These are phyloP conservation scores for Scenedesmus sp. DNA, from an alignment of 163 green algal genomes.

Conservation along the genomic window DNA sequence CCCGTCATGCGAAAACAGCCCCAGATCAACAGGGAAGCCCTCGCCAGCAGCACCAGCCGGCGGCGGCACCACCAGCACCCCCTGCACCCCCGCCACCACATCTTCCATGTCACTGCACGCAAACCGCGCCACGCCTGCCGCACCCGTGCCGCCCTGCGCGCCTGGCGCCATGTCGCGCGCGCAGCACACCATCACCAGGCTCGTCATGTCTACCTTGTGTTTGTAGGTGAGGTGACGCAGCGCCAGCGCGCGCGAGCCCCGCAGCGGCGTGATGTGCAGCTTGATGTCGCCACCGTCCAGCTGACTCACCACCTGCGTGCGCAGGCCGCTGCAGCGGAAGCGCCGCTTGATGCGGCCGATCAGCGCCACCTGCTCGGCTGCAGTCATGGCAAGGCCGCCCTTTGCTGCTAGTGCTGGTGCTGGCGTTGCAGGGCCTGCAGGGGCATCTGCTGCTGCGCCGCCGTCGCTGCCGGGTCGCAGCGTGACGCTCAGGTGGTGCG, in stretches of 20 bases:
- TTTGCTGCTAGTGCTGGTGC: not conserved
- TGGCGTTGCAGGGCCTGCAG: not conserved
- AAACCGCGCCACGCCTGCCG: not conserved
- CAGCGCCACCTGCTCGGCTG: conserved; percentile 17
- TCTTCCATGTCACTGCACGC: conserved; percentile 71
- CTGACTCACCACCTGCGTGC: conserved; percentile 55
- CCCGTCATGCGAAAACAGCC: conserved; percentile 42
- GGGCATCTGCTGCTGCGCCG: not conserved
- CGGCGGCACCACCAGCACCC: conserved; percentile 60
- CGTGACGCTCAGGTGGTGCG: conserved; percentile 52
- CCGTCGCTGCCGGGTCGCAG: not conserved
- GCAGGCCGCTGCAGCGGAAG: conserved; percentile 60
- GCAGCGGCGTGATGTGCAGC: conserved; percentile 94
- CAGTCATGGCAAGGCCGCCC: not conserved
- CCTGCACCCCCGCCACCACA: conserved; percentile 72
- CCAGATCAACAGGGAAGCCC: conserved; percentile 54
- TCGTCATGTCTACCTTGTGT: conserved; percentile 71
- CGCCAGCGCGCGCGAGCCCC: conserved; percentile 85
- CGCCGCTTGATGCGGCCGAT: conserved; percentile 48
- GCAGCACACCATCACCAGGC: conserved; percentile 65
- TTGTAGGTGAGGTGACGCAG: conserved; percentile 85
- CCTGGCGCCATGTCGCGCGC: conserved; percentile 17
- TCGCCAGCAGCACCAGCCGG: conserved; percentile 1
- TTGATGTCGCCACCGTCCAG: conserved; percentile 49
- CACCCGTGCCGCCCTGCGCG: not conserved